Conservation (phyloP, 2,329 filamentous ascomycete genomes). For the Didymella pomorum region DNA sequence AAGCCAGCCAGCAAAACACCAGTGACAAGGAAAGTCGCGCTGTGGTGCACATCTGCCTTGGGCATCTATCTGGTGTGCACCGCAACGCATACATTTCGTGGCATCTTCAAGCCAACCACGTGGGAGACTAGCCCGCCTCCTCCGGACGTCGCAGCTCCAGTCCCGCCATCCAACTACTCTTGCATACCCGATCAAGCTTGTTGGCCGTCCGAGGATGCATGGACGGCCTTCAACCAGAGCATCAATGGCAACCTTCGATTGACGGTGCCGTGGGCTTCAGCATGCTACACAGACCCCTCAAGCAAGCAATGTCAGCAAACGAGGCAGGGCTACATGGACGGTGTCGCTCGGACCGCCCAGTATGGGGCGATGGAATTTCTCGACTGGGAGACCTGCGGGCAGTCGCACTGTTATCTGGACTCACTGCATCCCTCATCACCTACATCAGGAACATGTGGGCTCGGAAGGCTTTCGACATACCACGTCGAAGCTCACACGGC, state of each 20-base stretch:
- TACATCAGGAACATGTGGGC: constrained; percentile 40
- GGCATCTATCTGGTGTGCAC: constrained; percentile 18
- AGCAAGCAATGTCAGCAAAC: constrained; percentile 35
- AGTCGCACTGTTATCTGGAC: constrained; percentile 43
- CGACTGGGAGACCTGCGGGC: constrained; percentile 45
- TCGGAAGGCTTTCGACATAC: constrained; percentile 46
- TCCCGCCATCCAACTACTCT: constrained; percentile 35
- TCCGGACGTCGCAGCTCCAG: background rate
- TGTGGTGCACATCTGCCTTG: constrained; percentile 6
- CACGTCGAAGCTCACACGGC: constrained; percentile 41
- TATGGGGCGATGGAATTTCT: constrained; percentile 49
- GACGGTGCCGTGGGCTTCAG: constrained; percentile 44
- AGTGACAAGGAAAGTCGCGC: background rate
- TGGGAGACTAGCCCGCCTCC: background rate
- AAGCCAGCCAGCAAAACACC: background rate
- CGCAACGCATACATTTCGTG: constrained; percentile 12
- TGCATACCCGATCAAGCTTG: constrained; percentile 50
- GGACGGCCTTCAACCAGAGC: constrained; percentile 45
- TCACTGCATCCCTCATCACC: constrained; percentile 36
- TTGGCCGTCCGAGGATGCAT: constrained; percentile 44
- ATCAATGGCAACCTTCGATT: constrained; percentile 40
- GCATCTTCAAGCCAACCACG: background rate
- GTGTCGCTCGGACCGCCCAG: constrained; percentile 36
- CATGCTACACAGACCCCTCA: constrained; percentile 36
- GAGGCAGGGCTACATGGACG: constrained; percentile 36